Evolutionary conservation across 1,284 basidiomycete genomes (phyloP).

Genomic region (Trichosporon sp.): DNA sequence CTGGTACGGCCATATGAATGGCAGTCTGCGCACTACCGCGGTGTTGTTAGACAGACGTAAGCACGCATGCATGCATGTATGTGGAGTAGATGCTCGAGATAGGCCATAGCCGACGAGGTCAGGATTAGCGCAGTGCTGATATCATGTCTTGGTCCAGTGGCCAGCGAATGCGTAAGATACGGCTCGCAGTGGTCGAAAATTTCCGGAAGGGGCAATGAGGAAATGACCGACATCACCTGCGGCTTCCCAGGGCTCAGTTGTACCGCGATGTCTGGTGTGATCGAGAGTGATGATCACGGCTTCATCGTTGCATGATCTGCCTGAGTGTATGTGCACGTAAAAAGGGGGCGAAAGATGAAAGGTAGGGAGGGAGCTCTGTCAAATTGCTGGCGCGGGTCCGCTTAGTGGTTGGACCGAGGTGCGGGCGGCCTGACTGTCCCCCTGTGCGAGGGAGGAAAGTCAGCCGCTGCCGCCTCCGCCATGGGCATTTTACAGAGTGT

Average conservation of each 20-base stretch:
- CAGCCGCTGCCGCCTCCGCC: neutral
- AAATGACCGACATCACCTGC: neutral
- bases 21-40: neutral
- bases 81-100: neutral
- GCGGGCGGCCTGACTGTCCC: no score
- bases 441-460: neutral
- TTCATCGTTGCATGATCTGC: no score
- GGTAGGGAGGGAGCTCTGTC: no score
- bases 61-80: neutral
- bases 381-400: no score
- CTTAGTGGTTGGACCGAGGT: no score
- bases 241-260: neutral
- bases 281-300: neutral
- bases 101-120: neutral
- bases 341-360: neutral
- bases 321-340: neutral
- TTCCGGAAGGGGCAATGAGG: neutral
- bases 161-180: constrained; percentile 60
- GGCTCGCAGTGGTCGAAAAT: constrained; percentile 65
- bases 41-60: no score
- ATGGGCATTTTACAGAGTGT: neutral
- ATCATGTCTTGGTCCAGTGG: constrained; percentile 59
- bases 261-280: neutral
- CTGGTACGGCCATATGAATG: neutral
- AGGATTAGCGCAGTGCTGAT: neutral